Conservation (phyloP, 495 filamentous ascomycete genomes). For the Mycothermus thermophilus region DNA sequence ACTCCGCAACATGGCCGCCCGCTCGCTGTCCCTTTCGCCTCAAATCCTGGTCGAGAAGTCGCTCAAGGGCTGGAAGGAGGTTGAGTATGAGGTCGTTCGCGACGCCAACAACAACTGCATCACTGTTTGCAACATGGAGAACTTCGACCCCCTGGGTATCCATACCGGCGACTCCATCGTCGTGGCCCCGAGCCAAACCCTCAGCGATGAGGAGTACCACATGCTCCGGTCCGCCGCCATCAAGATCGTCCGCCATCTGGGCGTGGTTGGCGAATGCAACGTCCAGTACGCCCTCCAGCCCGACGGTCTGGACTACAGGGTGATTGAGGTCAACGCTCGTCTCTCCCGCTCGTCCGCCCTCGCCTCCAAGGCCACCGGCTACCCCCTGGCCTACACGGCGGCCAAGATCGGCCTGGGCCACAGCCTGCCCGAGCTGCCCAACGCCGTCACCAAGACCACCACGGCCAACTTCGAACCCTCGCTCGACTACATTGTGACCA, state of each 20-base stretch:
- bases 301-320: constrained; percentile 91
- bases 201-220: constrained; percentile 95
- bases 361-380: constrained; percentile 93
- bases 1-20: constrained; percentile 78
- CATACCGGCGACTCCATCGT: constrained; percentile 98
- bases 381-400: constrained; percentile 90
- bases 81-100: constrained; percentile 96
- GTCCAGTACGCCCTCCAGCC: constrained; percentile 97
- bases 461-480: constrained; percentile 98
- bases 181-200: constrained; percentile 89
- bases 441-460: constrained; percentile 94
- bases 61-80: constrained; percentile 99
- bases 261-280: constrained; percentile 96
- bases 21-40: constrained; percentile 86
- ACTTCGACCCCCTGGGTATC: constrained; percentile 96
- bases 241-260: constrained; percentile 93
- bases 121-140: constrained; percentile 99
- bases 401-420: constrained; percentile 95
- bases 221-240: constrained; percentile 98
- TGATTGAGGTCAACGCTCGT: constrained; percentile 97
- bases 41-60: constrained; percentile 98
- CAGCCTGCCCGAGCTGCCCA: constrained; percentile 85
- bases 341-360: constrained; percentile 87
- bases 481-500: constrained; percentile 93
- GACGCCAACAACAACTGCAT: constrained; percentile 97